Percentiles rank a stretch among this genome's conserved stretches.
These are phyloP conservation scores for Pisolithus sp. DNA, from an alignment of 768 basidiomycete species.

Conservation along the genomic window DNA sequence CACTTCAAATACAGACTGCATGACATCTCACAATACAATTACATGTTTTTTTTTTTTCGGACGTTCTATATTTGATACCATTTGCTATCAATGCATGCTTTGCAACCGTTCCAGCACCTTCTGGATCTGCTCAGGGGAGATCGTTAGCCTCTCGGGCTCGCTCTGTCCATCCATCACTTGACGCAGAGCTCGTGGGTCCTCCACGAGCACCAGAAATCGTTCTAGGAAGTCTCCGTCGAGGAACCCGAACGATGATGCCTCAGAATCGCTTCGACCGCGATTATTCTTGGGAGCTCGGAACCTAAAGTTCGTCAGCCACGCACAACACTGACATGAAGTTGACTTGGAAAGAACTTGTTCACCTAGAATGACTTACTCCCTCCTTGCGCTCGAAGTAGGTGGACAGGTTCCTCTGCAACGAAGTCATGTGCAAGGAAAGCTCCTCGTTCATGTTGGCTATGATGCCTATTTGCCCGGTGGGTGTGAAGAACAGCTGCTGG, in stretches of 20 bases:
- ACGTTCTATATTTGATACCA: background rate
- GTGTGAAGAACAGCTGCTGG: constrained; percentile 68
- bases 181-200: constrained; percentile 36
- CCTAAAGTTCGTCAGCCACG: constrained; percentile 30
- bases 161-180: constrained; percentile 52
- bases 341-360: constrained; percentile 10
- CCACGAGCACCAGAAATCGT: constrained; percentile 43
- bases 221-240: constrained; percentile 87
- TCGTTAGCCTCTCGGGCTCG: constrained; percentile 50
- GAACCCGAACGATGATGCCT: constrained; percentile 61
- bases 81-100: constrained; percentile 42
- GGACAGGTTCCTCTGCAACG: constrained; percentile 70
- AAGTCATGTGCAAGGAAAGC: constrained; percentile 53
- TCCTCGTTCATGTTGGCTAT: constrained; percentile 54
- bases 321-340: background rate
- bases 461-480: constrained; percentile 73
- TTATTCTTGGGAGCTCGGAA: constrained; percentile 63
- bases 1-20: background rate
- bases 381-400: constrained; percentile 46
- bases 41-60: constrained; percentile 4
- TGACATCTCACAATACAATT: constrained; percentile 10
- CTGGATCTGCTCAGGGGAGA: constrained; percentile 32
- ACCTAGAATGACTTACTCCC: constrained; percentile 58
- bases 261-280: constrained; percentile 51
- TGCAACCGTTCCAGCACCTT: constrained; percentile 45